Evolutionary conservation across 768 basidiomycete genomes (phyloP).

Genomic region (Mycena epipterygia): DNA sequence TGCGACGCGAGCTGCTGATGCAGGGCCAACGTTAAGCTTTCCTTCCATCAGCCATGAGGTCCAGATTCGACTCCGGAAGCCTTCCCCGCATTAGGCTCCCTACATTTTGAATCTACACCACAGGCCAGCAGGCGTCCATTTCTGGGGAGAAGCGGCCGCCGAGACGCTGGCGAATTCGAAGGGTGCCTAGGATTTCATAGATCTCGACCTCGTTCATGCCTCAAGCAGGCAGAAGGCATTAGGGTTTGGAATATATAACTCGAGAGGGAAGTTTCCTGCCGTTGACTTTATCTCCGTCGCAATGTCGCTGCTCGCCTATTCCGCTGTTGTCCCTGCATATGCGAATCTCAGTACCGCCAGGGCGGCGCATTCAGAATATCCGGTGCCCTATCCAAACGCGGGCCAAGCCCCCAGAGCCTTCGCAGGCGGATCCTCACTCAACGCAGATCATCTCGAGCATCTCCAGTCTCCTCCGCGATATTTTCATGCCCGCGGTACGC

Average conservation of each 20-base stretch:
- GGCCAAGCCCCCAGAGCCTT: constrained; percentile 21
- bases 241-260: constrained; percentile 32
- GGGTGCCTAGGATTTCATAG: constrained; percentile 30
- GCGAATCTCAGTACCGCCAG: background rate
- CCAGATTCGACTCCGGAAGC: constrained; percentile 1
- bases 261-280: constrained; percentile 12
- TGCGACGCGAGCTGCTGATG: constrained; percentile 1
- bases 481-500: constrained; percentile 29
- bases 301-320: constrained; percentile 21
- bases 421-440: constrained; percentile 32
- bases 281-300: constrained; percentile 26
- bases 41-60: constrained; percentile 30
- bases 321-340: constrained; percentile 6
- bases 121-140: constrained; percentile 19
- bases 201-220: constrained; percentile 34
- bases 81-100: constrained; percentile 30
- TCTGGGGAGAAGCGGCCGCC: constrained; percentile 26
- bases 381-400: constrained; percentile 12
- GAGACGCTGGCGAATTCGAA: constrained; percentile 31
- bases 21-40: constrained; percentile 13
- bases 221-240: constrained; percentile 28
- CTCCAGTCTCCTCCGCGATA: constrained; percentile 23
- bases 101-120: constrained; percentile 22
- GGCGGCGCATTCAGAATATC: background rate
- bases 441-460: constrained; percentile 32